Percentiles rank a stretch among this genome's conserved stretches.
These are phyloP conservation scores for Fusarium avenaceum DNA, from an alignment of 2,329 filamentous ascomycete species.

Conservation along the genomic window DNA sequence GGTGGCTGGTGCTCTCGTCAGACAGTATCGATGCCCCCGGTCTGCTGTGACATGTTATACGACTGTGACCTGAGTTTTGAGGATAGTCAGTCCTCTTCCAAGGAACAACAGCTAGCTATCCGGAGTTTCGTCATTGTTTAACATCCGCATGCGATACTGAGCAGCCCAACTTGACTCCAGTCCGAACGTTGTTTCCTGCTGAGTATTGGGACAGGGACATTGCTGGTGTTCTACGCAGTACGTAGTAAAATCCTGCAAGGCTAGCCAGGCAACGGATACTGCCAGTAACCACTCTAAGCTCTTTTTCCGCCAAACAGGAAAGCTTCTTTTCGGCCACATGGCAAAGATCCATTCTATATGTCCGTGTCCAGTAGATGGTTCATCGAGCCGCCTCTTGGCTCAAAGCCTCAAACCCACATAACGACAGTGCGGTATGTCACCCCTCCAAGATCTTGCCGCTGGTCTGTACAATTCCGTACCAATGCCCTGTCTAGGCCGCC, in stretches of 20 bases:
- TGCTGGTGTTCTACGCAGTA: background rate
- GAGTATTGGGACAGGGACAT: constrained; percentile 3
- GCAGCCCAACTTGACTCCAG: background rate
- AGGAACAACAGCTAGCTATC: constrained; percentile 16
- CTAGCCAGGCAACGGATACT: background rate
- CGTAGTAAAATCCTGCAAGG: background rate
- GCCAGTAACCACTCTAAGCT: constrained; percentile 5
- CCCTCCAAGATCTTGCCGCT: constrained; percentile 10
- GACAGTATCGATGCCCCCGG: constrained; percentile 18
- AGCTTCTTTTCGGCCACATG: constrained; percentile 13
- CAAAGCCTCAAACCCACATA: constrained; percentile 9
- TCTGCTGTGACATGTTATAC: constrained; percentile 3
- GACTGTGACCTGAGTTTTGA: too few species aligned
- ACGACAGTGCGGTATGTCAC: constrained; percentile 4
- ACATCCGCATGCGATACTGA: background rate
- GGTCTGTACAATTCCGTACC: constrained; percentile 1
- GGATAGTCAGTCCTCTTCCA: background rate
- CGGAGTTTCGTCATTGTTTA: constrained; percentile 4
- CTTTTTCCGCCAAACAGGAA: constrained; percentile 16
- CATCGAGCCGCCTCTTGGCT: constrained; percentile 4
- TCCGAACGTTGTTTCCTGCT: constrained; percentile 2
- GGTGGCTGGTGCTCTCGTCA: constrained; percentile 5
- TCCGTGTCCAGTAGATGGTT: constrained; percentile 1
- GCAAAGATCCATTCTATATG: constrained; percentile 15
- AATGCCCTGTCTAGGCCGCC: constrained; percentile 4